Conservation (phyloP, 352 stramenopile genomes). For the Blastocystis sp. region DNA sequence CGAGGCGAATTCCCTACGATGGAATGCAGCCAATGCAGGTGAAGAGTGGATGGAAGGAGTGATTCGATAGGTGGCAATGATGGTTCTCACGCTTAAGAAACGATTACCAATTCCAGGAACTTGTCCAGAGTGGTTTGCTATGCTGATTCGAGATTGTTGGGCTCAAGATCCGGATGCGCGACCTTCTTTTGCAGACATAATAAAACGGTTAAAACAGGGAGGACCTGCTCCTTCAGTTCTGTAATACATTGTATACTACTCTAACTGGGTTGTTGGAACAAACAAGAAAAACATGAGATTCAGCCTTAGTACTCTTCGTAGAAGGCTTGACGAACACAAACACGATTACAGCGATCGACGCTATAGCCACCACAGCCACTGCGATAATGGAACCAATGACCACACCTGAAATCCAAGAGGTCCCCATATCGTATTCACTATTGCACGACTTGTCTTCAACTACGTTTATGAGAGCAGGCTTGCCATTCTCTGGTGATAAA, state of each 20-base stretch:
- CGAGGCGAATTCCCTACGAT: constrained; percentile 62
- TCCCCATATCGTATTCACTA: not conserved
- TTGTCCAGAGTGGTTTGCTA: constrained; percentile 59
- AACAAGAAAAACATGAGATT: not conserved
- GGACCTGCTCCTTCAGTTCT: constrained; percentile 52
- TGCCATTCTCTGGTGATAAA: not conserved
- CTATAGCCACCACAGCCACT: not conserved
- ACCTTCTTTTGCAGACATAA: constrained; percentile 75
- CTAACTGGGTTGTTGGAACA: not conserved
- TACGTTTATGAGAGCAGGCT: not conserved
- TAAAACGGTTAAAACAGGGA: constrained; percentile 65
- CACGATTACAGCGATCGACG: not conserved
- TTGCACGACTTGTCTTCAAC: not conserved
- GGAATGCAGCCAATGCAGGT: constrained; percentile 65
- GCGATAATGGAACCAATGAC: not conserved
- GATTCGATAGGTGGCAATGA: constrained; percentile 56
- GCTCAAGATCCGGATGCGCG: constrained; percentile 70
- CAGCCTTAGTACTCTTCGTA: not conserved
- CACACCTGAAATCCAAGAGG: not conserved
- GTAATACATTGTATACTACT: not conserved
- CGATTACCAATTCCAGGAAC: constrained; percentile 54
- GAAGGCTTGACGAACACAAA: constrained; percentile 4
- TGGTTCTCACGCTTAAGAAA: constrained; percentile 60
- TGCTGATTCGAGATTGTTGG: constrained; percentile 71
- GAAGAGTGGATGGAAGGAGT: not conserved